Conservation (phyloP, 495 filamentous ascomycete species). For the Penicillium herquei region DNA sequence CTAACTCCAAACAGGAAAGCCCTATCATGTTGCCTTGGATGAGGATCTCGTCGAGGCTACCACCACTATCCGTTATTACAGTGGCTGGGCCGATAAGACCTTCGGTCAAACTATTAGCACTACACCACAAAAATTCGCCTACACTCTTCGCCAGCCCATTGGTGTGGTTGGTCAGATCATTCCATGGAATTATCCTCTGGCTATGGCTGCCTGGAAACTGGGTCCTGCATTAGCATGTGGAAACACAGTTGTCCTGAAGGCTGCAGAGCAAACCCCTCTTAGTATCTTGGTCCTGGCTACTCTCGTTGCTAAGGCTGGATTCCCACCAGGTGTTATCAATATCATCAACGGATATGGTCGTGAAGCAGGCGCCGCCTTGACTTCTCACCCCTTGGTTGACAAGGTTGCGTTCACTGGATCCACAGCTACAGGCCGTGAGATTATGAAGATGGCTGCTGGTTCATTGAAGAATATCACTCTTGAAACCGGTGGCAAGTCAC, state of each 20-base stretch:
- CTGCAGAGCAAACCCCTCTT: conserved; percentile 89
- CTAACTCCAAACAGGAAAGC: conserved; percentile 51
- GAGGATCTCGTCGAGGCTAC: conserved; percentile 73
- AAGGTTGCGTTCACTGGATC: conserved; percentile 90
- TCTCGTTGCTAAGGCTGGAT: conserved; percentile 81
- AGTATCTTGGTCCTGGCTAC: conserved; percentile 75
- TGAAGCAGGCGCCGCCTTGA: conserved; percentile 73
- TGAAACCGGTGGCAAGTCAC: conserved; percentile 87
- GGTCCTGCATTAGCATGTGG: conserved; percentile 53
- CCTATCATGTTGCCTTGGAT: conserved; percentile 67
- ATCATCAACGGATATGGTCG: conserved; percentile 79
- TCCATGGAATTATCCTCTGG: conserved; percentile 86
- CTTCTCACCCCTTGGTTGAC: conserved; percentile 71
- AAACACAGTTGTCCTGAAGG: conserved; percentile 82
- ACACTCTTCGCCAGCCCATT: conserved; percentile 82
- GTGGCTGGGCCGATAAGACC: conserved; percentile 89
- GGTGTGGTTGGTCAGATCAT: conserved; percentile 93
- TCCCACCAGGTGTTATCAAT: conserved; percentile 87
- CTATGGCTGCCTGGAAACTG: conserved; percentile 89
- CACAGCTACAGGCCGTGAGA: conserved; percentile 73
- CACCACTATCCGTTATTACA: conserved; percentile 77
- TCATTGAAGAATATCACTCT: conserved; percentile 48
- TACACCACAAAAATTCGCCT: conserved; percentile 74
- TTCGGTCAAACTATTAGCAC: conserved; percentile 87
- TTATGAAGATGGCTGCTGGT: conserved; percentile 82